Base-by-base conservation (phyloP, 257 asterid genomes). In the Nicotiana sylvestris region DNA sequence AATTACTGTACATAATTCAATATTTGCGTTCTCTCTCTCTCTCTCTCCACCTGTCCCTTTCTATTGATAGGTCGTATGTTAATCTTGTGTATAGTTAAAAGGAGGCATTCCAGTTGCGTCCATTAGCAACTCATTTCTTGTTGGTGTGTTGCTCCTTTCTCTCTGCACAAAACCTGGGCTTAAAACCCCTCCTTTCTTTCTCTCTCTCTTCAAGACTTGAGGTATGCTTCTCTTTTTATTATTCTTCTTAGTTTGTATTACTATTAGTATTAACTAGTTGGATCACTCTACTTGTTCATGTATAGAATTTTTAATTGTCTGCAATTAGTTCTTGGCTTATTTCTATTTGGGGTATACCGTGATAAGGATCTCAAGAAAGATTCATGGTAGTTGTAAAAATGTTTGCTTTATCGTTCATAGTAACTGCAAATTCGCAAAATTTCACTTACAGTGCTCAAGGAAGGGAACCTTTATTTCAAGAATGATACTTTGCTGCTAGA, bases 21-120 rank as follows among this genome's bases (percentile, higher is more conserved):
- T 46, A 61, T 79, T 79, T 37, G 68, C 74, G 82, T 81, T 76
- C 65, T 56, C 65, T 86, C 87, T 86, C 87, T 82, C 21, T 21
- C 21, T 21, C 86, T 84, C 79, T 84, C 89, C 57, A 74, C 77
- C 84, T 83, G 86, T 83, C 90, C 88, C 83, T 55, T 77, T 87
- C 86, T 81, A 43, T 29, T 64, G 87, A 77, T 79, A 84, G 21
- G 82, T 43, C 76, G 33, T 66, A 58, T 67, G 43, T 25, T 53
- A 11, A 10, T 74, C 3, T 49, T 74, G 43, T 74, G 57, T 51
- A 35, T 21, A 74, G 86, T 82, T 84, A 84, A 85, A 84, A 13
- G 57, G 70, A 55, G 83, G 57, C 3, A 10, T 17, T 30, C 57
- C 51, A 13, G 66, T 58, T 76, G 30, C 87, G 62, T 65, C 61